phyloP scores from a whole-genome alignment of 139 green algal species.

The Chlorella sp. region DNA sequence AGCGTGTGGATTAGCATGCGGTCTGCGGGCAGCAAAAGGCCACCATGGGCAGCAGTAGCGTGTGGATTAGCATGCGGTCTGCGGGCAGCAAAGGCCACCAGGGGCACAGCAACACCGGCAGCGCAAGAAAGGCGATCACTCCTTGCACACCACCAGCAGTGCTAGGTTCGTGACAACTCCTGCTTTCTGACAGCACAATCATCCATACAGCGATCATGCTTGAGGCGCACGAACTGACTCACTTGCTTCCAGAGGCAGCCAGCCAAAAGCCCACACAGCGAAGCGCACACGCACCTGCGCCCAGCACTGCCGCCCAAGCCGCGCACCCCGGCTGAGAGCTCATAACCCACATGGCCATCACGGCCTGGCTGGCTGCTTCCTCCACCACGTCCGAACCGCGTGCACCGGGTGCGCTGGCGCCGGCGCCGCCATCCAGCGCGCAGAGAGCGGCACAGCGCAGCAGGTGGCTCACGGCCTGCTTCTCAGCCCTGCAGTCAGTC shows the following conservation, averaged over 20 bases:
- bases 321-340: background rate
- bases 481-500: background rate
- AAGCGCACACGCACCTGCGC: too few species aligned
- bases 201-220: too few species aligned
- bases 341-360: background rate
- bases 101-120: too few species aligned
- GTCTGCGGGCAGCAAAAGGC: too few species aligned
- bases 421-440: background rate
- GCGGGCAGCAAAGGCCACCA: background rate
- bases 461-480: background rate
- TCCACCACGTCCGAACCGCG: background rate
- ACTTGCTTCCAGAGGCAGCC: too few species aligned
- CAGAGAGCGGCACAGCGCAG: background rate
- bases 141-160: background rate
- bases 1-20: too few species aligned
- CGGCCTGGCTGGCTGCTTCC: background rate
- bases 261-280: too few species aligned
- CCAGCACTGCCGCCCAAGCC: background rate
- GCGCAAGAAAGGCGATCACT: too few species aligned
- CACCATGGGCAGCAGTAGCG: background rate
- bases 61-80: background rate
- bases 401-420: background rate
- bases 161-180: background rate
- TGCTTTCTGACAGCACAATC: too few species aligned
- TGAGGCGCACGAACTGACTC: too few species aligned